Evolutionary conservation across 345 rosid genomes (phyloP).

Genomic region (Dipteronia dyeriana): DNA sequence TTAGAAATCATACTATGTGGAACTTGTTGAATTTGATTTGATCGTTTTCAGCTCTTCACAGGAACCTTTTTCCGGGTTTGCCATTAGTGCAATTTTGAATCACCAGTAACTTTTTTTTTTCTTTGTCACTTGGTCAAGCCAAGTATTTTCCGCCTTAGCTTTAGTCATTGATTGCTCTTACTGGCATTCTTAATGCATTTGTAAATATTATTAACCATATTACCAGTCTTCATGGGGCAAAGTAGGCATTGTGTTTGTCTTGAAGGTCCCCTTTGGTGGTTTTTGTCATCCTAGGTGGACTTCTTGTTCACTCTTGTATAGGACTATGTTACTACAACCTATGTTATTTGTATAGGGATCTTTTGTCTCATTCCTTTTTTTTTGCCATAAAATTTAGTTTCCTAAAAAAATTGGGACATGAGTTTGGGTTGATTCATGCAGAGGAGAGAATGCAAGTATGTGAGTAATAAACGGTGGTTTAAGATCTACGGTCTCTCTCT

Average conservation of each 20-base stretch:
- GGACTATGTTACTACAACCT: too few relatives aligned
- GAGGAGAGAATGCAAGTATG: not conserved
- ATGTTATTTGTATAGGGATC: too few relatives aligned
- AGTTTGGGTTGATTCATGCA: conserved; percentile 7
- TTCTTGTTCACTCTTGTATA: too few relatives aligned
- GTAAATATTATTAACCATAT: not conserved
- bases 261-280: too few relatives aligned
- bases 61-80: not conserved
- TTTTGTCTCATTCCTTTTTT: too few relatives aligned
- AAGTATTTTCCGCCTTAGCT: not conserved
- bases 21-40: not conserved
- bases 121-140: not conserved
- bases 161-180: not conserved
- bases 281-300: too few relatives aligned
- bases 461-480: not conserved
- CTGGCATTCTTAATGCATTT: not conserved
- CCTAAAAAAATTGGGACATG: not conserved
- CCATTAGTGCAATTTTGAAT: not conserved
- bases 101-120: not conserved
- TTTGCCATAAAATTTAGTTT: not conserved
- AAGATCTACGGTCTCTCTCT: not conserved
- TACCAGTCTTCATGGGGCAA: too few relatives aligned
- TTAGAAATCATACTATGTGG: not conserved
- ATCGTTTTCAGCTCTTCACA: not conserved
- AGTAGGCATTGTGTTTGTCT: too few relatives aligned